These are phyloP conservation scores for Sporothrix dimorphospora DNA, from an alignment of 2,329 filamentous ascomycete species.

Conservation along the genomic window DNA sequence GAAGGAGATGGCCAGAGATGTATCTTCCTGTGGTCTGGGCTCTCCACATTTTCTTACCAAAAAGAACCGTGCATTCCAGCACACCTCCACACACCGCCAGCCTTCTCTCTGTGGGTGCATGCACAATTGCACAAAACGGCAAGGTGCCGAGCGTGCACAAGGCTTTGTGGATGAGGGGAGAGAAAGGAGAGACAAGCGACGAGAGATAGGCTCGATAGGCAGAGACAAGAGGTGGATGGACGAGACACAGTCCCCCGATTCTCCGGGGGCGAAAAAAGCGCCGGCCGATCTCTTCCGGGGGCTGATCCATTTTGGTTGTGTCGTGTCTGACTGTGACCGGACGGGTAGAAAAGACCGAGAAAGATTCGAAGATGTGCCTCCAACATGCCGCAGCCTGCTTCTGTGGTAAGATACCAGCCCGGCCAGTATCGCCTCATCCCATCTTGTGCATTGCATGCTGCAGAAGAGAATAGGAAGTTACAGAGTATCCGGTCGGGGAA, in stretches of 20 bases:
- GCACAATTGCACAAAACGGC: constrained; percentile 7
- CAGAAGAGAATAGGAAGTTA: not conserved
- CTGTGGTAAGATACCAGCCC: too few species aligned
- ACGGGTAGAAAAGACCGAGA: not conserved
- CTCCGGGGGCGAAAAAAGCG: not conserved
- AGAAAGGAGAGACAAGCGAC: not conserved
- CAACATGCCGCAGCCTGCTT: too few species aligned
- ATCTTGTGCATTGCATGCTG: too few species aligned
- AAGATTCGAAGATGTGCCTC: too few species aligned
- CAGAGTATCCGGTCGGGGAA: not conserved
- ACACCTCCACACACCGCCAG: not conserved
- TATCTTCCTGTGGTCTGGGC: not conserved
- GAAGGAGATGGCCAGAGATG: not conserved
- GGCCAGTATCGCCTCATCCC: too few species aligned
- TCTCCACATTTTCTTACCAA: not conserved
- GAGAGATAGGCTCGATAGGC: not conserved
- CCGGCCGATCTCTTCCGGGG: constrained; percentile 1
- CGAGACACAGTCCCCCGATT: not conserved
- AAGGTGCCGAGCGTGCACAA: constrained; percentile 5
- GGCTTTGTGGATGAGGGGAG: not conserved
- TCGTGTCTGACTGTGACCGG: not conserved
- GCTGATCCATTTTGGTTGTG: not conserved
- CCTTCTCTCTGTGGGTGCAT: not conserved
- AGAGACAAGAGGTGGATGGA: constrained; percentile 1
- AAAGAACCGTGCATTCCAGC: constrained; percentile 14